These are phyloP conservation scores for Eucalyptus caleyi DNA, from an alignment of 345 rosid genomes.

Conservation along the genomic window DNA sequence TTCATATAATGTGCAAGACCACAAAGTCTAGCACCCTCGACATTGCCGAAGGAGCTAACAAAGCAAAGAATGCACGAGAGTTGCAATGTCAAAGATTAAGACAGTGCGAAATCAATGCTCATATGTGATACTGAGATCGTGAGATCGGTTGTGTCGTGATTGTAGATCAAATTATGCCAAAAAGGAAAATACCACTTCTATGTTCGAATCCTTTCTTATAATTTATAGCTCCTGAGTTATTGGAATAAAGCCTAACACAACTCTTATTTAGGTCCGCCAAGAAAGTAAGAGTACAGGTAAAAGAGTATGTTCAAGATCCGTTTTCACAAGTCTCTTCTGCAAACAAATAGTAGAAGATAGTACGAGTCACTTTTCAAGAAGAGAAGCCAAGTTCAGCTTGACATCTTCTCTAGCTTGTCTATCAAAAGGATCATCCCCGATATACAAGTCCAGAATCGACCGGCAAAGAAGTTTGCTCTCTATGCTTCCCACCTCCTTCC, in stretches of 20 bases:
- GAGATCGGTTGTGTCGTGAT: background rate
- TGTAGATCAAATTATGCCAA: background rate
- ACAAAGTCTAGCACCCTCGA: background rate
- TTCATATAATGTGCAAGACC: background rate
- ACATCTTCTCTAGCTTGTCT: slow-evolving; percentile 63
- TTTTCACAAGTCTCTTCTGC: background rate
- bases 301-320: background rate
- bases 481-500: slow-evolving; percentile 63
- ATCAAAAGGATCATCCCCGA: slow-evolving; percentile 79
- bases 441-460: slow-evolving; percentile 68
- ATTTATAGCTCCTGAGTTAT: background rate
- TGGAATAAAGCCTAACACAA: background rate
- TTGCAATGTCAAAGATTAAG: background rate
- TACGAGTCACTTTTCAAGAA: background rate
- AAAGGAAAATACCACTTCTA: background rate
- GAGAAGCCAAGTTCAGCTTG: slow-evolving; percentile 40
- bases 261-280: background rate
- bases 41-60: background rate
- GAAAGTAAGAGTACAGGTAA: background rate
- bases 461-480: slow-evolving; percentile 70
- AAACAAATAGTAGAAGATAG: background rate
- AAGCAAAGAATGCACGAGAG: background rate
- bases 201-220: background rate
- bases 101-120: background rate
- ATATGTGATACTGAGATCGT: background rate